A percentile compares a stretch with the other conserved stretches of the same genome.
Evolutionary conservation across 495 filamentous ascomycete genomes (phyloP).

Genomic region (Penicillium paradoxum): DNA sequence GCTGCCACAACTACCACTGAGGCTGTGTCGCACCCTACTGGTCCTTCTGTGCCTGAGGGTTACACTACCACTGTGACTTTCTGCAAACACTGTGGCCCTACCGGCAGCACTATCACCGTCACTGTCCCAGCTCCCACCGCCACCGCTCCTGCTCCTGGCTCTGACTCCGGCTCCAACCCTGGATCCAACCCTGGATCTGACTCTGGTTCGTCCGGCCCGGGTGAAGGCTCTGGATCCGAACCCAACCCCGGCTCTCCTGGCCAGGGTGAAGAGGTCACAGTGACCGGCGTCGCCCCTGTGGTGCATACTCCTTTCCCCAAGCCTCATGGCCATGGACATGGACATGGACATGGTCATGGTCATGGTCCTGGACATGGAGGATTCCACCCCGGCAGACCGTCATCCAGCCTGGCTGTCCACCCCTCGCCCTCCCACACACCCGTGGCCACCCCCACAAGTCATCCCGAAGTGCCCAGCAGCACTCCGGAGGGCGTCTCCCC

Average conservation of each 20-base stretch:
- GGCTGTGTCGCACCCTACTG: conserved; percentile 8
- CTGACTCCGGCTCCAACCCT: not conserved
- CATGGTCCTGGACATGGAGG: conserved; percentile 2
- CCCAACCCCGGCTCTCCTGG: not conserved
- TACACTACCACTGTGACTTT: conserved; percentile 39
- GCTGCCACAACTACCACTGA: conserved; percentile 7
- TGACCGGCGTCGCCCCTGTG: not conserved
- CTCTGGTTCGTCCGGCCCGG: not conserved
- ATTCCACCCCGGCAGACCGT: conserved; percentile 7
- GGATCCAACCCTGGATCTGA: not conserved
- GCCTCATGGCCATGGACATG: not conserved
- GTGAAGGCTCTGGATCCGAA: not conserved
- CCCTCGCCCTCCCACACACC: conserved; percentile 11
- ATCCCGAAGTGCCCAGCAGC: conserved; percentile 14
- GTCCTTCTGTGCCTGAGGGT: conserved; percentile 22
- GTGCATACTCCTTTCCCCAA: not conserved
- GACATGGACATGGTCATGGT: too few species aligned
- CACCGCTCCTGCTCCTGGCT: conserved; percentile 5
- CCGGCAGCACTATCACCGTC: conserved; percentile 31
- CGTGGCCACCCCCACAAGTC: conserved; percentile 2
- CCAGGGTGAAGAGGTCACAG: conserved; percentile 1
- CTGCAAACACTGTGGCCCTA: conserved; percentile 38
- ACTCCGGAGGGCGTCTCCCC: conserved; percentile 16
- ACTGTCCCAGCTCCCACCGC: conserved; percentile 23
- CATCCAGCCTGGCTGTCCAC: conserved; percentile 14